Conservation (phyloP, 805 yeast species). For the Myxozyma vanderwaltii region DNA sequence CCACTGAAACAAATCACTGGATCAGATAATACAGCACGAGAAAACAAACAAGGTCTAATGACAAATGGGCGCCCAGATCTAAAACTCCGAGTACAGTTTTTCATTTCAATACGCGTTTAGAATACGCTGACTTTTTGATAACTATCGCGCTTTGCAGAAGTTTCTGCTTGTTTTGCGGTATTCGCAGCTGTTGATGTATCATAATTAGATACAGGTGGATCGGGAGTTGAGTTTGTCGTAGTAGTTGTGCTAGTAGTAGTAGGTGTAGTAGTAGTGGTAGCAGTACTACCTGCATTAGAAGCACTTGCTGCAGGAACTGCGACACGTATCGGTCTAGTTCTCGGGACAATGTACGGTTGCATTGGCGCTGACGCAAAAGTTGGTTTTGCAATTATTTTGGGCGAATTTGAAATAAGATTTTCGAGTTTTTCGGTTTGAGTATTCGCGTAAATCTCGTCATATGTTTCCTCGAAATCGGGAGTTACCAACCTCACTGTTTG, state of each 20-base stretch:
- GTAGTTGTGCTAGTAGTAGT: not conserved
- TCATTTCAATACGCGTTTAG: not conserved
- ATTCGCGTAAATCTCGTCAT: not conserved
- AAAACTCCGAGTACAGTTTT: no score
- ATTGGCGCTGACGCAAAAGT: not conserved
- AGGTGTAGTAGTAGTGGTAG: not conserved
- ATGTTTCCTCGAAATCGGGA: not conserved
- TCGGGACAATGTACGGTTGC: no score
- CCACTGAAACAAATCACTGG: no score
- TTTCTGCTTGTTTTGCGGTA: not conserved
- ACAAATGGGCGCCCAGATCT: no score
- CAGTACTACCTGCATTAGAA: no score
- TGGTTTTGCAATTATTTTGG: no score
- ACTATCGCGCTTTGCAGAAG: conserved; percentile 20
- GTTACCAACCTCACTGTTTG: not conserved
- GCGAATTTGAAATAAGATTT: no score
- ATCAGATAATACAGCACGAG: no score
- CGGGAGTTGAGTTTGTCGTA: not conserved
- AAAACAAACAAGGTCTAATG: no score
- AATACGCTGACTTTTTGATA: conserved; percentile 22
- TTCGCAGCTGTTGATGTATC: not conserved
- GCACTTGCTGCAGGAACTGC: no score
- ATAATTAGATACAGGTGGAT: not conserved
- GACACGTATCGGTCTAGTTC: no score
- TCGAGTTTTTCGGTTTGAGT: not conserved